Percentiles rank a stretch among this genome's conserved stretches.
Evolutionary conservation across 2,329 filamentous ascomycete species (phyloP).

Genomic region (Claviceps africana): DNA sequence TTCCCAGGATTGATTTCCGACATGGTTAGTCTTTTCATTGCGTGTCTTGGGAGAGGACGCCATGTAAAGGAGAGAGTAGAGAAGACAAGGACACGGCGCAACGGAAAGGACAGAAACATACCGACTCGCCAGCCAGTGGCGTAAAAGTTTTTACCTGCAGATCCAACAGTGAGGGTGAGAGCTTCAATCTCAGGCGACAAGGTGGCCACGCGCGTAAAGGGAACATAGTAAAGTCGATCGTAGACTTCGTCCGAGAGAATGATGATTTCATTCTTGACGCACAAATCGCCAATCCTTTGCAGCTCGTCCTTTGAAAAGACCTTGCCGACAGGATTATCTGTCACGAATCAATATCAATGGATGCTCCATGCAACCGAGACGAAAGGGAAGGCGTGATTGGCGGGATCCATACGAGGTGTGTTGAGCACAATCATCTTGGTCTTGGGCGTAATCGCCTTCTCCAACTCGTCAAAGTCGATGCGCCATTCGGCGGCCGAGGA

Average conservation of each 20-base stretch:
- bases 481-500: conserved; percentile 81
- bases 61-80: not conserved
- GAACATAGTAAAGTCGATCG: conserved; percentile 86
- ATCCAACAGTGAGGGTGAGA: conserved; percentile 85
- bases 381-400: not conserved
- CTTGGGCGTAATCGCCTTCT: conserved; percentile 64
- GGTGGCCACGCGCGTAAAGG: conserved; percentile 84
- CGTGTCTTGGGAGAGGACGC: not conserved
- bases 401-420: conserved; percentile 41
- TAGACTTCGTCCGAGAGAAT: conserved; percentile 91
- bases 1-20: not conserved
- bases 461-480: conserved; percentile 70
- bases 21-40: not conserved
- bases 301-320: conserved; percentile 79
- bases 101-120: conserved; percentile 13
- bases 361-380: not conserved
- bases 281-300: conserved; percentile 70
- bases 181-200: conserved; percentile 79
- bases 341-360: not conserved
- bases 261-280: conserved; percentile 84
- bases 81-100: not conserved
- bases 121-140: conserved; percentile 89
- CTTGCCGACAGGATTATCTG: conserved; percentile 91
- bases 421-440: conserved; percentile 96
- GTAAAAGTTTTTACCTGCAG: conserved; percentile 96